A percentile compares a stretch with the other conserved stretches of the same genome.
Conservation (phyloP, 495 filamentous ascomycete genomes). For the Penicillium pancosmium region DNA sequence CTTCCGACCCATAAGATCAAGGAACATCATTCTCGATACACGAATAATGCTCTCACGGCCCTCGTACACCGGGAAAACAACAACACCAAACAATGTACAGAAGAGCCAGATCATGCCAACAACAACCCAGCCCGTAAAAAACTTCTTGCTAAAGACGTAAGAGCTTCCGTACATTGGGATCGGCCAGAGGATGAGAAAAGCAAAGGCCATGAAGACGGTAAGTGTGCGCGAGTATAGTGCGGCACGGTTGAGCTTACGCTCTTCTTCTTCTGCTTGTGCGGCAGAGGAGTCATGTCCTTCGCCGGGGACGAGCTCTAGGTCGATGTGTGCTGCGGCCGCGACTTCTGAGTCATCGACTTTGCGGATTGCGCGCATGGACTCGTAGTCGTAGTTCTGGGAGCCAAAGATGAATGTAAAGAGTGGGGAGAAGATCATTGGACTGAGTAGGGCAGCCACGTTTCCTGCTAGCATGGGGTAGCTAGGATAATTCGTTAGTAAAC, state of each 20-base stretch:
- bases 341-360: constrained; percentile 82
- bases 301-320: constrained; percentile 70
- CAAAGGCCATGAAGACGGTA: constrained; percentile 75
- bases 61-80: constrained; percentile 82
- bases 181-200: constrained; percentile 86
- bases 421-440: constrained; percentile 77
- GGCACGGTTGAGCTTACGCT: constrained; percentile 67
- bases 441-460: constrained; percentile 78
- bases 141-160: constrained; percentile 87
- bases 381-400: constrained; percentile 86
- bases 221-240: constrained; percentile 77
- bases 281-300: constrained; percentile 39
- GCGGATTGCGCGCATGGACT: constrained; percentile 81
- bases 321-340: constrained; percentile 65
- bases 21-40: constrained; percentile 65
- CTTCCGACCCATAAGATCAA: constrained; percentile 69
- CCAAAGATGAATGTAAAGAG: constrained; percentile 76
- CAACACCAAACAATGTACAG: constrained; percentile 70
- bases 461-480: constrained; percentile 87
- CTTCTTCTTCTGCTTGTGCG: constrained; percentile 59
- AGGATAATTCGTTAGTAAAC: background rate
- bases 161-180: constrained; percentile 89
- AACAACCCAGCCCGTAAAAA: constrained; percentile 90
- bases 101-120: constrained; percentile 92
- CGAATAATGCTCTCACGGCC: constrained; percentile 68